Evolutionary conservation across 768 basidiomycete species (phyloP).

Genomic region (Tulasnella sp.): DNA sequence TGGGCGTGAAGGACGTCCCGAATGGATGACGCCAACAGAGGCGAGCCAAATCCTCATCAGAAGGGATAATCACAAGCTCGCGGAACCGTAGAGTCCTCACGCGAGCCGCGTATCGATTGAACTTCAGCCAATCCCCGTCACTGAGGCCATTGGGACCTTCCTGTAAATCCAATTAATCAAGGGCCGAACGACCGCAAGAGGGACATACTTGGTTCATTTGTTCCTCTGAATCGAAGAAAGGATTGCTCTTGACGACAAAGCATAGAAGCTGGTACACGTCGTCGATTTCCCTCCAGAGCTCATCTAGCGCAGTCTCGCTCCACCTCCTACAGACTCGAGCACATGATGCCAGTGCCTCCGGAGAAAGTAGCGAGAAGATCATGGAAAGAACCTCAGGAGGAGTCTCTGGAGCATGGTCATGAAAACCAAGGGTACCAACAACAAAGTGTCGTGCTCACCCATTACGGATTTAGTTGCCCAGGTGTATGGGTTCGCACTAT

Average conservation of each 20-base stretch:
- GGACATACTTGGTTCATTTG: neutral
- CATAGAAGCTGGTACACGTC: neutral
- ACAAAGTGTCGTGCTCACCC: too few relatives aligned
- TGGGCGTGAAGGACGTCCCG: neutral
- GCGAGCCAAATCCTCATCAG: neutral
- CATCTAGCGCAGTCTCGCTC: neutral
- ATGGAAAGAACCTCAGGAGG: neutral
- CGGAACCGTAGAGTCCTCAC: neutral
- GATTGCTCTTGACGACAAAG: neutral
- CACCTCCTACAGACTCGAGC: neutral
- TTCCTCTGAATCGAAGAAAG: neutral
- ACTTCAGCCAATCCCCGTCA: neutral
- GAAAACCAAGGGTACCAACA: too few relatives aligned
- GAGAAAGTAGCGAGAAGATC: neutral
- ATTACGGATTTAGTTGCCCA: too few relatives aligned
- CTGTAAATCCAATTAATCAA: neutral
- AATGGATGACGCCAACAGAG: neutral
- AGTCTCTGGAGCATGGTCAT: too few relatives aligned
- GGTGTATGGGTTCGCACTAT: too few relatives aligned
- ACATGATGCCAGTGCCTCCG: neutral
- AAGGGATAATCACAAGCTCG: neutral
- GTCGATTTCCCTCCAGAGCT: neutral
- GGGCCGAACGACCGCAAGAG: neutral
- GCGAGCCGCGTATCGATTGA: neutral
- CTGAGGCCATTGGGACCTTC: neutral